A percentile compares a stretch with the other conserved stretches of the same genome.
These are phyloP conservation scores for Aphanocladium album DNA, from an alignment of 2,329 filamentous ascomycete genomes.

Conservation along the genomic window DNA sequence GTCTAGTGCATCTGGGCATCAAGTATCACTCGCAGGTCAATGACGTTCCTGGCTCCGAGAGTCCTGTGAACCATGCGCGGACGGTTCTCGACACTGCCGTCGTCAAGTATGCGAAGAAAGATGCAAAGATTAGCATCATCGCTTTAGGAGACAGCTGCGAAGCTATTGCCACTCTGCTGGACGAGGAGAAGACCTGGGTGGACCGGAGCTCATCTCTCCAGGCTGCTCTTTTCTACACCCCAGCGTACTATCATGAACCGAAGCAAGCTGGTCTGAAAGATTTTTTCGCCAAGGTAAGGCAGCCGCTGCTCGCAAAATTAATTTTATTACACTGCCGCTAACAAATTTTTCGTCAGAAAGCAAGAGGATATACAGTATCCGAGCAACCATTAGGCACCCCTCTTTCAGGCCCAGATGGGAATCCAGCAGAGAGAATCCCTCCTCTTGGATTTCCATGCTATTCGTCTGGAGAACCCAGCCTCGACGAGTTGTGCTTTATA, in stretches of 20 bases:
- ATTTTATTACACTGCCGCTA: slow-evolving; percentile 14
- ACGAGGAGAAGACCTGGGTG: slow-evolving; percentile 47
- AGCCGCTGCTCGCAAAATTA: slow-evolving; percentile 20
- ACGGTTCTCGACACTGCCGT: slow-evolving; percentile 64
- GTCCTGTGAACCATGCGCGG: slow-evolving; percentile 55
- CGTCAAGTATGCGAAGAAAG: slow-evolving; percentile 36
- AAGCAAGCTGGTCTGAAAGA: slow-evolving; percentile 31
- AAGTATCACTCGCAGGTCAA: slow-evolving; percentile 53
- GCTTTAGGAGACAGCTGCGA: slow-evolving; percentile 64
- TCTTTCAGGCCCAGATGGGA: slow-evolving; percentile 48
- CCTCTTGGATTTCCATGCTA: slow-evolving; percentile 61
- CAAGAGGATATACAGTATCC: slow-evolving; percentile 57
- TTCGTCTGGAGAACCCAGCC: slow-evolving; percentile 57
- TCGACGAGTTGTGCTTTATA: slow-evolving; percentile 60
- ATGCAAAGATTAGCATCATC: slow-evolving; percentile 63
- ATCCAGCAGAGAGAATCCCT: slow-evolving; percentile 36
- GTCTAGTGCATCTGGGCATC: slow-evolving; percentile 54
- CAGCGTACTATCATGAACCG: slow-evolving; percentile 35
- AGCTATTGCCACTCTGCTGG: slow-evolving; percentile 53
- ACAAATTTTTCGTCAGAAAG: slow-evolving; percentile 37
- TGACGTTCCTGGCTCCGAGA: slow-evolving; percentile 54
- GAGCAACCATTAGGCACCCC: slow-evolving; percentile 45
- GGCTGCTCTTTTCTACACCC: slow-evolving; percentile 47
- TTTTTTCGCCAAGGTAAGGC: slow-evolving; percentile 48
- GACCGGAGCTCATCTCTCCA: slow-evolving; percentile 39